Percentiles rank a stretch among this genome's conserved stretches.
These are phyloP conservation scores for Kuraishia borneana DNA, from an alignment of 805 yeast genomes.

Conservation along the genomic window DNA sequence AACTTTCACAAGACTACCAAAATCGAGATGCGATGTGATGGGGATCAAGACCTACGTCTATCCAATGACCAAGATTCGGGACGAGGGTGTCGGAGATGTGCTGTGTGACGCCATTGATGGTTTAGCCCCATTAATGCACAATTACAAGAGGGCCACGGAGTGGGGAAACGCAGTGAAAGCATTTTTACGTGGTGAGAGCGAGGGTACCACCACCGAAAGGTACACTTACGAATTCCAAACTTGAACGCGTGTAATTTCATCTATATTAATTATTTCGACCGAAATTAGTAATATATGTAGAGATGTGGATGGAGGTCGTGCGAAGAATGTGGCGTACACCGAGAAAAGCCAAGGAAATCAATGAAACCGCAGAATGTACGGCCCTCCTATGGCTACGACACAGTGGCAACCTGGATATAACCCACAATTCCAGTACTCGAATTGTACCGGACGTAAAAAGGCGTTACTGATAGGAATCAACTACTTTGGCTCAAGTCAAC, in stretches of 20 bases:
- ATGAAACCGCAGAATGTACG: too few species aligned
- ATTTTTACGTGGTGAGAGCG: conserved; percentile 24
- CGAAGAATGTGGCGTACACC: too few species aligned
- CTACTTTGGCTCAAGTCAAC: conserved; percentile 47
- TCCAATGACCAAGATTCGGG: conserved; percentile 35
- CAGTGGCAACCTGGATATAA: too few species aligned
- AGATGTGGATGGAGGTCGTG: too few species aligned
- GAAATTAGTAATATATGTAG: too few species aligned
- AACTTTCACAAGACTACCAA: conserved; percentile 39
- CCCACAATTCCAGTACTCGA: conserved; percentile 21
- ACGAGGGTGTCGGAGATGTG: conserved; percentile 32
- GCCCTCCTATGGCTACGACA: too few species aligned
- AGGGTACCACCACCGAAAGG: conserved; percentile 16
- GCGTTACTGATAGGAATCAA: conserved; percentile 65
- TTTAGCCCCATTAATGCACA: conserved; percentile 44
- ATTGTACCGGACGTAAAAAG: conserved; percentile 55
- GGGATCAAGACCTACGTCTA: conserved; percentile 46
- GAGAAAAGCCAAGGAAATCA: too few species aligned
- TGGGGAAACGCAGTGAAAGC: conserved; percentile 61
- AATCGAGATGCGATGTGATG: conserved; percentile 33
- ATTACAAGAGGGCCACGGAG: conserved; percentile 49
- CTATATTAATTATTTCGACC: too few species aligned
- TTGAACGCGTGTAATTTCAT: not conserved
- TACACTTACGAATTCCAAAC: conserved; percentile 2
- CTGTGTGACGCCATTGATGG: conserved; percentile 54